Base-by-base conservation (phyloP, 805 yeast genomes). In the Candida mattraensis region DNA sequence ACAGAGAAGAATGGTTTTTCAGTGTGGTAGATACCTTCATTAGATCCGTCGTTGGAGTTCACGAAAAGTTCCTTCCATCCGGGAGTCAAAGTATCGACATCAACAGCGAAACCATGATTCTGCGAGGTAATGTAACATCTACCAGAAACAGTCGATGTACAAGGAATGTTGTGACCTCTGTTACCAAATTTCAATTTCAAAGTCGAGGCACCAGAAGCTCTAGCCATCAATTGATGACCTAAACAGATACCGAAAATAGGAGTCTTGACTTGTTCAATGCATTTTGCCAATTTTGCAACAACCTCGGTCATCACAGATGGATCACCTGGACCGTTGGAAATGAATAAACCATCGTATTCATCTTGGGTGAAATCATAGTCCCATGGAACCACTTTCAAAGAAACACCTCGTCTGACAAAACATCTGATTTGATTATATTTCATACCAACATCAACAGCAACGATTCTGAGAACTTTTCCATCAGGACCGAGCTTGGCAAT, bases 291-390 rank as follows among this genome's bases (percentile, higher is more conserved):
- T 50, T 74, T 79, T 25, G 66, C 71, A 22, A 83, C 83, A 42
- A 87, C 76, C 14, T 71, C 75, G 28, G 78, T 63, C 78, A 93
- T 74, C 39, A 85, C 87, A 28, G 93, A 76, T 39, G 99, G 99
- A 68, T 93, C 98, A 77, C 99, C 99, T 18, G 99, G 99, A 70
- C 99, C 99, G 66, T 93, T 93, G 37, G 97, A 89, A 48, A 91
- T 71, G 66, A 93, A 93, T 54, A 93, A 73, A 71, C 99, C 99
- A 63, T 93, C 99, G 60, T 83, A 93, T 45, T 79, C 73, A 64
- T 87, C 95, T 33, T 65, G 55, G 44, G 84, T 69, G 62, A 84
- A 82, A 64, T 88, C 95, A 59, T 88, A 80, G 61, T 93, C 82
- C 89, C 91, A 91, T 43, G 99, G 98, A 30, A 93, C 97, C 37